Evolutionary conservation across 2,329 filamentous ascomycete species (phyloP).

Genomic region (Stagonosporopsis tanaceti): DNA sequence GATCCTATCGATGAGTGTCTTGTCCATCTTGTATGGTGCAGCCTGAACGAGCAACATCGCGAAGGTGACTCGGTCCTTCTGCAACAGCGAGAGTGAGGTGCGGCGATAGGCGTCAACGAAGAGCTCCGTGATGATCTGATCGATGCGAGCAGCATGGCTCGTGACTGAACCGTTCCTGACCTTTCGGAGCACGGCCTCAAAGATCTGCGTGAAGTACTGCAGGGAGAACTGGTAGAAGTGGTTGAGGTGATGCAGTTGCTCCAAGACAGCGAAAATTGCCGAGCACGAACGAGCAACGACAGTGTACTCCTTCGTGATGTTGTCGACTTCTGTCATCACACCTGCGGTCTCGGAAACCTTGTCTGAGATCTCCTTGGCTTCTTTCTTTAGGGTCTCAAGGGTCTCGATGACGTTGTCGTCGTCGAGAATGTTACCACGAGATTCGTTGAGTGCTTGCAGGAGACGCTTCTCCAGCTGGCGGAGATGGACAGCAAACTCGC

Average conservation of each 20-base stretch:
- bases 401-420: conserved; percentile 99
- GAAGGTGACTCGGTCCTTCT: conserved; percentile 92
- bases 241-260: conserved; percentile 97
- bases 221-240: conserved; percentile 99
- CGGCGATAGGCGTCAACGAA: conserved; percentile 92
- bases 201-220: conserved; percentile 97
- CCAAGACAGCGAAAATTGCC: conserved; percentile 94
- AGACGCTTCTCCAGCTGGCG: conserved; percentile 94
- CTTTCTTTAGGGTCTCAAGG: conserved; percentile 95
- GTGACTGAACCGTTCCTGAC: conserved; percentile 78
- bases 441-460: conserved; percentile 94
- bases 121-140: conserved; percentile 89
- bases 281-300: conserved; percentile 94
- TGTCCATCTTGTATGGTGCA: conserved; percentile 96
- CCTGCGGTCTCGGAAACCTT: conserved; percentile 98
- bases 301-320: conserved; percentile 92
- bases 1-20: conserved; percentile 83
- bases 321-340: conserved; percentile 97
- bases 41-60: conserved; percentile 96
- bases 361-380: conserved; percentile 91
- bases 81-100: conserved; percentile 89
- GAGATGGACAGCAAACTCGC: conserved; percentile 98
- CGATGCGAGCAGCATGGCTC: conserved; percentile 80
- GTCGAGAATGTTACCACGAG: conserved; percentile 95
- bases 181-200: conserved; percentile 85